Evolutionary conservation across 2,329 filamentous ascomycete genomes (phyloP).

Genomic region (Fusarium sublunatum): DNA sequence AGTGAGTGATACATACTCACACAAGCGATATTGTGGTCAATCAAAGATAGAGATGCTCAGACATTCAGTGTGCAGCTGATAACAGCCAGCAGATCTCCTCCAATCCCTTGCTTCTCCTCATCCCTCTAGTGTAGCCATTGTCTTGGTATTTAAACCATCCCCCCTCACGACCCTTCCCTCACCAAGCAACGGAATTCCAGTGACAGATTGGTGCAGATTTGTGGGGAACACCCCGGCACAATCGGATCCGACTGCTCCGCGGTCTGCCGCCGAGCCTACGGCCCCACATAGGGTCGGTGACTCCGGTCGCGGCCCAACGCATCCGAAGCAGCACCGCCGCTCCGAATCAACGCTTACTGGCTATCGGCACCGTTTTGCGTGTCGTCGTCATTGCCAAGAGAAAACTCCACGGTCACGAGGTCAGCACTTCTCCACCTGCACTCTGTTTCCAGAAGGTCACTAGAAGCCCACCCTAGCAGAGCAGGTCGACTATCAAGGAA

Average conservation of each 20-base stretch:
- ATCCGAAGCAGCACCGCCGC: too few species aligned
- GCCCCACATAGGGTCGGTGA: constrained; percentile 18
- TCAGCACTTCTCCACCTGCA: constrained; percentile 14
- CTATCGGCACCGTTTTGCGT: constrained; percentile 8
- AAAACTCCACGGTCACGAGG: constrained; percentile 20
- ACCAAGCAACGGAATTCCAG: constrained; percentile 28
- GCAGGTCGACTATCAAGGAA: constrained; percentile 2
- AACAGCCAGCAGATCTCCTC: constrained; percentile 1
- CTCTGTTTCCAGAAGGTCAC: constrained; percentile 33
- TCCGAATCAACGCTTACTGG: neutral
- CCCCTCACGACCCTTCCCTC: constrained; percentile 3
- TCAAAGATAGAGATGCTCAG: neutral
- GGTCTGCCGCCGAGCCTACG: constrained; percentile 21
- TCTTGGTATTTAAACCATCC: constrained; percentile 1
- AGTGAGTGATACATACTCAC: neutral
- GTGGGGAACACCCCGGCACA: constrained; percentile 27
- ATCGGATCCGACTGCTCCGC: constrained; percentile 32
- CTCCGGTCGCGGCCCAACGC: too few species aligned
- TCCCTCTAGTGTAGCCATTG: constrained; percentile 4
- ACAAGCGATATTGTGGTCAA: constrained; percentile 10
- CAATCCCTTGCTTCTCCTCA: neutral
- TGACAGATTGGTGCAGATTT: neutral
- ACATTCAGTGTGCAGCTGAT: neutral
- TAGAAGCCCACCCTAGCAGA: constrained; percentile 29
- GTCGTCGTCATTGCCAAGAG: constrained; percentile 25